These are phyloP conservation scores for Eudorina sp. DNA, from an alignment of 139 green algal genomes.

Conservation along the genomic window DNA sequence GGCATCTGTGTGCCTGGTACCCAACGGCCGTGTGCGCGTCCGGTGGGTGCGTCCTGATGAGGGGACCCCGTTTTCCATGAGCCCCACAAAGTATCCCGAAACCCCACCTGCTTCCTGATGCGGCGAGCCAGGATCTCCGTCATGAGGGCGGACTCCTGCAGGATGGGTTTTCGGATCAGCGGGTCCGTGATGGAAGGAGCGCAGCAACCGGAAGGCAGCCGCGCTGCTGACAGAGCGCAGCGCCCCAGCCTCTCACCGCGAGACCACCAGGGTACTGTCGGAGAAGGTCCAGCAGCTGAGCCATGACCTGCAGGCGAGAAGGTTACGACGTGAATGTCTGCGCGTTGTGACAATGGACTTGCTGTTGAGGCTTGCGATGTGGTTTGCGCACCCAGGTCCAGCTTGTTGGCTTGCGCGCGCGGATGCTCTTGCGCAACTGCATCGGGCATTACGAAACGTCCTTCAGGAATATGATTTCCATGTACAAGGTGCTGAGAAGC, in stretches of 20 bases:
- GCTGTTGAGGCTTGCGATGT: not conserved
- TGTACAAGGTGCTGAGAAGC: not conserved
- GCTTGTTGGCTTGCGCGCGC: not conserved
- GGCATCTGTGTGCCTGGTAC: too few relatives aligned
- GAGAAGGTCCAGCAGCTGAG: constrained; percentile 41
- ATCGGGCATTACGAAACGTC: too few relatives aligned
- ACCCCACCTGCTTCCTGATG: constrained; percentile 9
- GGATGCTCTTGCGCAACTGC: not conserved
- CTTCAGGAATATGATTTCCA: too few relatives aligned
- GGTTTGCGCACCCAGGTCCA: constrained; percentile 33
- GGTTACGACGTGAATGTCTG: too few relatives aligned
- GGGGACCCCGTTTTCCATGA: too few relatives aligned
- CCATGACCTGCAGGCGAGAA: constrained; percentile 21
- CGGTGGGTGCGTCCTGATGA: too few relatives aligned
- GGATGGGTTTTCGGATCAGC: too few relatives aligned
- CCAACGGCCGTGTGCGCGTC: too few relatives aligned
- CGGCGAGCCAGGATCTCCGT: constrained; percentile 23
- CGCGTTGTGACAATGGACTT: not conserved
- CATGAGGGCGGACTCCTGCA: constrained; percentile 10
- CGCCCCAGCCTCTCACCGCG: constrained; percentile 8
- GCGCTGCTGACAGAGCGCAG: not conserved
- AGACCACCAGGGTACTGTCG: constrained; percentile 33
- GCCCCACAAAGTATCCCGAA: not conserved
- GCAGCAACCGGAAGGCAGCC: too few relatives aligned
- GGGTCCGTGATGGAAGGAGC: too few relatives aligned